Evolutionary conservation across 1,284 basidiomycete species (phyloP).

Genomic region (Naganishia sp.): DNA sequence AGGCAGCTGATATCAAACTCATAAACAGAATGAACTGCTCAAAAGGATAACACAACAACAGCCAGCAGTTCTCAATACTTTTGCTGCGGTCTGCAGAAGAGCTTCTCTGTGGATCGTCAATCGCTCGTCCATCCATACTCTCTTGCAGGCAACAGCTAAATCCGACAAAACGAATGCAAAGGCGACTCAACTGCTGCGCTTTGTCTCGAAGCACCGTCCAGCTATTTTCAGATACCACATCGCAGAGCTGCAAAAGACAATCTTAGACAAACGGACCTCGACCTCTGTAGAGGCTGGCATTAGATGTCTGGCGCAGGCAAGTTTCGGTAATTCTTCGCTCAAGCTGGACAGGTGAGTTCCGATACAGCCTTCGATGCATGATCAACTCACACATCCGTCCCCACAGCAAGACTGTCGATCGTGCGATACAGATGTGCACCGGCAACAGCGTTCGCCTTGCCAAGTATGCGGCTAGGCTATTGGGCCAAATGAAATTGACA

Average conservation of each 20-base stretch:
- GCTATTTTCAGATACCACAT: slow-evolving; percentile 72
- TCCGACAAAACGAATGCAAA: slow-evolving; percentile 35
- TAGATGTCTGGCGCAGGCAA: slow-evolving; percentile 71
- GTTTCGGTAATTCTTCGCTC: slow-evolving; percentile 66
- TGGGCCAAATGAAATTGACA: slow-evolving; percentile 64
- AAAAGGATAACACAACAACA: slow-evolving; percentile 72
- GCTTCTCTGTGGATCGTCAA: slow-evolving; percentile 76
- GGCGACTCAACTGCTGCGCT: slow-evolving; percentile 53
- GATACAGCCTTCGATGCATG: too few species aligned
- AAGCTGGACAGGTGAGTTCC: slow-evolving; percentile 1
- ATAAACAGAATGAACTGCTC: slow-evolving; percentile 68
- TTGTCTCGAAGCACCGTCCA: slow-evolving; percentile 77
- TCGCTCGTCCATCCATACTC: slow-evolving; percentile 76
- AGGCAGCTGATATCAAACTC: not conserved
- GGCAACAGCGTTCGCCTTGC: slow-evolving; percentile 69
- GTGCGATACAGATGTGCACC: slow-evolving; percentile 64
- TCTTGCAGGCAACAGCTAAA: slow-evolving; percentile 64
- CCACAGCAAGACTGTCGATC: slow-evolving; percentile 60
- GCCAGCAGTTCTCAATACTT: slow-evolving; percentile 65
- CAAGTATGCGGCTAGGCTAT: slow-evolving; percentile 81
- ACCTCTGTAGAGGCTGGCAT: slow-evolving; percentile 68
- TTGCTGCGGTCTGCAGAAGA: slow-evolving; percentile 71
- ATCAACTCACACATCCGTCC: not conserved
- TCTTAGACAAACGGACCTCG: slow-evolving; percentile 66
- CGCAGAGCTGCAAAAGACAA: slow-evolving; percentile 69